Conservation (phyloP, 176 grass and related monocot species). For the maize (Zea mays) region DNA sequence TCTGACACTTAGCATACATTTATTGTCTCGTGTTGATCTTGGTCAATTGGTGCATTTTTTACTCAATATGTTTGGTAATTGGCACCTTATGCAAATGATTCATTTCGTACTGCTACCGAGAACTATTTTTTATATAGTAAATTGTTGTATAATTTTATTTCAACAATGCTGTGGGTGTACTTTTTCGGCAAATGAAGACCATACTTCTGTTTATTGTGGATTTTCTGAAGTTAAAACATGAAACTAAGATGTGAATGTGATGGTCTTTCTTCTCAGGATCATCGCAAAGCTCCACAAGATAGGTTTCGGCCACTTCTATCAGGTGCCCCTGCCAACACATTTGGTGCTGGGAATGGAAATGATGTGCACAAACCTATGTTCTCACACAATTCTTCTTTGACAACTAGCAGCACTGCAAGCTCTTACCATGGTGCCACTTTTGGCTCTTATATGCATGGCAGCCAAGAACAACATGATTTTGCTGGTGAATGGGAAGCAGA, state of each 20-base stretch:
- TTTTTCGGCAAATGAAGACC: constrained; percentile 2
- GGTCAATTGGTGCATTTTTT: background rate
- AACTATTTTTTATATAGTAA: constrained; percentile 4
- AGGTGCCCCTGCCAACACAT: constrained; percentile 67
- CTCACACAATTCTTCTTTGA: constrained; percentile 69
- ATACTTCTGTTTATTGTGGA: constrained; percentile 7
- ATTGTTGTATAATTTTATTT: constrained; percentile 14
- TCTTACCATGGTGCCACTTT: constrained; percentile 51
- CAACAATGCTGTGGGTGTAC: background rate
- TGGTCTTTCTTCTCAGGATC: constrained; percentile 63
- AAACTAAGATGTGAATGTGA: constrained; percentile 43
- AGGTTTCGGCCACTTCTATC: constrained; percentile 94
- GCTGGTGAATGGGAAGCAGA: constrained; percentile 53
- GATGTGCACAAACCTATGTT: constrained; percentile 56
- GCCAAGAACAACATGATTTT: constrained; percentile 56
- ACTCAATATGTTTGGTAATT: background rate
- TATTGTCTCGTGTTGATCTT: background rate
- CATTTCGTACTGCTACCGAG: constrained; percentile 12
- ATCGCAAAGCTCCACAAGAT: constrained; percentile 75
- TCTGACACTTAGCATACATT: background rate
- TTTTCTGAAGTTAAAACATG: constrained; percentile 25
- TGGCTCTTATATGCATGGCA: constrained; percentile 50
- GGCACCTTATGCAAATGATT: background rate
- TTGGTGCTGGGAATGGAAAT: constrained; percentile 54
- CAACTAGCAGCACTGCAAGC: constrained; percentile 70